Conservation (phyloP, 2,329 filamentous ascomycete genomes). For the Akanthomyces muscarius region DNA sequence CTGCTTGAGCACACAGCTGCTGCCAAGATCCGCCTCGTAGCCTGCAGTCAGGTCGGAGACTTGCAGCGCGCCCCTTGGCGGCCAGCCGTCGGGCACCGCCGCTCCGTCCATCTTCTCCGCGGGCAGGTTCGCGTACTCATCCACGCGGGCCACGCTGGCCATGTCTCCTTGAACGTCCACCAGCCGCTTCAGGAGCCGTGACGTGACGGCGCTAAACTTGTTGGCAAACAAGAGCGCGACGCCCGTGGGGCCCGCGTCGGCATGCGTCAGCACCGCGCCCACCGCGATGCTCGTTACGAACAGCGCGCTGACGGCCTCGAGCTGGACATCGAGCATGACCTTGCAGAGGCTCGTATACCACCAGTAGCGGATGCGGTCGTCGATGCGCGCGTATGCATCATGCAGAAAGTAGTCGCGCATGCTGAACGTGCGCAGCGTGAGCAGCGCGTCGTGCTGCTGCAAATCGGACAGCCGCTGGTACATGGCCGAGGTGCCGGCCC, state of each 20-base stretch:
- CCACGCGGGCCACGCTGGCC: slow-evolving; percentile 61
- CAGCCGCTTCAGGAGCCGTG: background rate
- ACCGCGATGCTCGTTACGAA: slow-evolving; percentile 58
- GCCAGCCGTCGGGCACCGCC: background rate
- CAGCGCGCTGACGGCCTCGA: slow-evolving; percentile 58
- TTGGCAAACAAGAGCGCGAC: slow-evolving; percentile 66
- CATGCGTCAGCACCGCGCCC: slow-evolving; percentile 51
- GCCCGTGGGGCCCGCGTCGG: slow-evolving; percentile 62
- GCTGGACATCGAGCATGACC: slow-evolving; percentile 64
- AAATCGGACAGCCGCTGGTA: slow-evolving; percentile 62
- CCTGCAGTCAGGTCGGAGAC: background rate
- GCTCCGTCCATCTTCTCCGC: slow-evolving; percentile 62
- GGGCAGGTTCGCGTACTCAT: slow-evolving; percentile 59
- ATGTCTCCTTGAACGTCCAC: background rate
- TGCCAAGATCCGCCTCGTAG: background rate
- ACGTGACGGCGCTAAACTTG: slow-evolving; percentile 35
- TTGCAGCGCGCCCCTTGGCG: background rate
- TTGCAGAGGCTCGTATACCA: slow-evolving; percentile 66
- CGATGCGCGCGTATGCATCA: slow-evolving; percentile 36
- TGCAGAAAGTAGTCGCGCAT: slow-evolving; percentile 59
- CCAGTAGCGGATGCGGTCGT: slow-evolving; percentile 57
- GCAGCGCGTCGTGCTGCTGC: slow-evolving; percentile 27
- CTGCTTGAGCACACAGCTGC: slow-evolving; percentile 55
- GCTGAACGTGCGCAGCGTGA: slow-evolving; percentile 56
- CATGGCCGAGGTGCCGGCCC: slow-evolving; percentile 55